These are phyloP conservation scores for Coemansia sp. DNA, from an alignment of 192 early-diverging fungal genomes.

Conservation along the genomic window DNA sequence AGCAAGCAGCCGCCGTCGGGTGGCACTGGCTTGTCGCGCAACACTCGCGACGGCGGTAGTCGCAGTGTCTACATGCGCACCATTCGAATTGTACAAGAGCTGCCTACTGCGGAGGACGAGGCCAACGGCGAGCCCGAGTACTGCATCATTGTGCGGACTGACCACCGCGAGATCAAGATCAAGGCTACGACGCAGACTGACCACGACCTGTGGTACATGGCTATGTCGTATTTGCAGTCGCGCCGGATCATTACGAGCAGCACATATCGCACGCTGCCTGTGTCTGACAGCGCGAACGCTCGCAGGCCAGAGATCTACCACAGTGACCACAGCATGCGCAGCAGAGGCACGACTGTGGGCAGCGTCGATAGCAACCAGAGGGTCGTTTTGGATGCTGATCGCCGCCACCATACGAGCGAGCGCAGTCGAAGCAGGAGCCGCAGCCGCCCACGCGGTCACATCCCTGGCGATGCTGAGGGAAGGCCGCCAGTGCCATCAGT, in stretches of 20 bases:
- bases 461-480: background rate
- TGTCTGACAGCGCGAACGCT: background rate
- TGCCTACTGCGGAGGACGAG: conserved; percentile 1
- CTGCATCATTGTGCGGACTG: conserved; percentile 66
- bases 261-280: conserved; percentile 31
- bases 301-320: conserved; percentile 6
- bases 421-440: conserved; percentile 42
- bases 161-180: conserved; percentile 68
- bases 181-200: conserved; percentile 62
- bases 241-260: conserved; percentile 51
- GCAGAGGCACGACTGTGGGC: conserved; percentile 28
- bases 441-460: conserved; percentile 22
- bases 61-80: conserved; percentile 64
- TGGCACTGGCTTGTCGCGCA: conserved; percentile 26
- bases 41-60: conserved; percentile 31
- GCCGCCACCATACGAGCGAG: conserved; percentile 27
- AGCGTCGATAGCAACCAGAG: conserved; percentile 33
- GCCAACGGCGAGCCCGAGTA: conserved; percentile 47
- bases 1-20: conserved; percentile 58
- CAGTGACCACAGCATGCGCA: conserved; percentile 37
- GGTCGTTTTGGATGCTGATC: conserved; percentile 33
- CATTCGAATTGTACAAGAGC: conserved; percentile 57
- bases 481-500: conserved; percentile 13
- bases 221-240: conserved; percentile 51
- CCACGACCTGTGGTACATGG: conserved; percentile 73